These are phyloP conservation scores for Syncephalis fuscata DNA, from an alignment of 371 early-diverging fungal species.

Conservation along the genomic window DNA sequence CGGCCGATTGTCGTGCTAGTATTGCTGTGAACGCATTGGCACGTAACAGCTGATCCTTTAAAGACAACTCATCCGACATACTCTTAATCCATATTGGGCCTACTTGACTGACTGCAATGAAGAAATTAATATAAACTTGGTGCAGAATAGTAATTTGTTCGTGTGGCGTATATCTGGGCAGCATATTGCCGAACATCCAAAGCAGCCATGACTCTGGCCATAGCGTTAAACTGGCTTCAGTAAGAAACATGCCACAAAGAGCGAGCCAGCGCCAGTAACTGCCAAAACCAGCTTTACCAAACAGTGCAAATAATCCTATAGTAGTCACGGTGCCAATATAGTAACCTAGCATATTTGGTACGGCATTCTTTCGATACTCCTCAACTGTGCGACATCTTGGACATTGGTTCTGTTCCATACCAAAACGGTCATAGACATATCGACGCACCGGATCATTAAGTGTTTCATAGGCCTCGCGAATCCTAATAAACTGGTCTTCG, in stretches of 20 bases:
- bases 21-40: no score
- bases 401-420: slow-evolving; percentile 7
- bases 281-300: slow-evolving; percentile 34
- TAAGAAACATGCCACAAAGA: slow-evolving; percentile 19
- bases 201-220: slow-evolving; percentile 10
- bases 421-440: slow-evolving; percentile 28
- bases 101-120: slow-evolving; percentile 35
- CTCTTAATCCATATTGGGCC: slow-evolving; percentile 23
- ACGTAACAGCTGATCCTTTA: neutral
- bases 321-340: slow-evolving; percentile 24
- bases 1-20: no score
- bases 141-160: slow-evolving; percentile 31
- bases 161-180: slow-evolving; percentile 22
- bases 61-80: neutral
- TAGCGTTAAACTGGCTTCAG: slow-evolving; percentile 25
- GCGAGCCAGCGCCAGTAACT: slow-evolving; percentile 37
- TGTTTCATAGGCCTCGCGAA: slow-evolving; percentile 41
- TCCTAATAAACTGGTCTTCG: slow-evolving; percentile 25
- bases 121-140: slow-evolving; percentile 29
- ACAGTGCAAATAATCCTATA: slow-evolving; percentile 22
- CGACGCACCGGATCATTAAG: slow-evolving; percentile 35
- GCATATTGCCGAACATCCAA: slow-evolving; percentile 5
- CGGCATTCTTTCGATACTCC: slow-evolving; percentile 16
- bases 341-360: slow-evolving; percentile 16
- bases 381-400: slow-evolving; percentile 21